Base-by-base conservation (phyloP, 768 basidiomycete genomes). In the Suillus decipiens region DNA sequence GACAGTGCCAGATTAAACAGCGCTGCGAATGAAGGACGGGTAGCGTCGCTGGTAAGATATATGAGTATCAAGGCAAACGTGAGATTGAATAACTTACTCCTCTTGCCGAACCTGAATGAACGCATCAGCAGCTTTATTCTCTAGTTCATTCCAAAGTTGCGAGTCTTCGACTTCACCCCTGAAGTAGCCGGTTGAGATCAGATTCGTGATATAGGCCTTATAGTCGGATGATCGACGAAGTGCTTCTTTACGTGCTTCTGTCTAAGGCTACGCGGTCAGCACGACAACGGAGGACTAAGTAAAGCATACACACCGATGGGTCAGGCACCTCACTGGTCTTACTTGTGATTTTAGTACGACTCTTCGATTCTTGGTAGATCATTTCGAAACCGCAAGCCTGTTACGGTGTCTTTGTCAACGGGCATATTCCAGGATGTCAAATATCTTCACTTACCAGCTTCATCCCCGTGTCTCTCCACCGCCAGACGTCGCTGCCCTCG, bases 341-440 rank as follows among this genome's bases (percentile, higher is more conserved):
- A 56, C 73, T 78, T 22, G 77, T 66, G 12, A 66, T 71, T 45
- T 81, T 80, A 62, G 77, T 76, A 47, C 85, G 84, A 54, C 82
- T 79, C 74, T 90, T 89, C 63, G 85, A 89, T 72, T 95, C 95
- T 72, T 92, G 89, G 72, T 92, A 98, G 45, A 97, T 82, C 83
- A 99, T 99, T 78, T 99, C 97, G 65, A 98, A 98, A 1, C 97
- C 97, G 66, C 93, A 93, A 2, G 95, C 89, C 90, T 96, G 70
- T 9, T 51, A 48, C 19, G 8, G 47, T 14, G 2, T 57, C 28
- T 11, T 11, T 50, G 24, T 53, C 24, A 42, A 42, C 15, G 50
- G 22, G n/a, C 47, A 28, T 62, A 17, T 33, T 17, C 36, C n/a
- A 37, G 24, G 66, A 22, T n/a, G 28, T 2, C 7, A 31, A 55